Percentiles rank a stretch among this genome's conserved stretches.
Evolutionary conservation across 441 rosid species (phyloP).

Genomic region (Metrosideros polymorpha): DNA sequence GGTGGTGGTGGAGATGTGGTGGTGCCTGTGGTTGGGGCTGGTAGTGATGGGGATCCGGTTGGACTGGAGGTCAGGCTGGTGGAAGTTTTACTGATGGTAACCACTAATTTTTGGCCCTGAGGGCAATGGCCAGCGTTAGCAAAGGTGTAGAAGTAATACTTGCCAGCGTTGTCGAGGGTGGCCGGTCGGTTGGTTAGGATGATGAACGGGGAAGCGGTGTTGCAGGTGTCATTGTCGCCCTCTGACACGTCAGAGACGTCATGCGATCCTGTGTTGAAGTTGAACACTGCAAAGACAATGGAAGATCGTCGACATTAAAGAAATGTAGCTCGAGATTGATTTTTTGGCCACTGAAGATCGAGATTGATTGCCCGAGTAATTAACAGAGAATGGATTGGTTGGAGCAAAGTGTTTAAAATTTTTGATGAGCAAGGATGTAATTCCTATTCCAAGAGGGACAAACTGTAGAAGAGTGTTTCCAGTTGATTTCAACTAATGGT

Average conservation of each 20-base stretch:
- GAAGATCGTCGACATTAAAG: too few species aligned
- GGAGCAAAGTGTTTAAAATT: background rate
- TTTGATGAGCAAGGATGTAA: background rate
- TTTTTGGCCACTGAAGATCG: too few species aligned
- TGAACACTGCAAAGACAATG: too few species aligned
- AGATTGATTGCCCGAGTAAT: background rate
- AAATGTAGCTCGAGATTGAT: too few species aligned
- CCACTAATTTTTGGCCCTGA: background rate
- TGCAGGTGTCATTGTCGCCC: fast-evolving
- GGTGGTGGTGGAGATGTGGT: background rate
- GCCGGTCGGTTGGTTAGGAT: background rate
- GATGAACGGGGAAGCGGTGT: background rate
- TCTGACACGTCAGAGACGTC: too few species aligned
- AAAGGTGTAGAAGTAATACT: background rate
- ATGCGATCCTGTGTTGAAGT: background rate
- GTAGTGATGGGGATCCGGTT: background rate
- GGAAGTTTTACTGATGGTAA: background rate
- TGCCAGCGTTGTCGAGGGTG: fast-evolving
- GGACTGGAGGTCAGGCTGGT: background rate
- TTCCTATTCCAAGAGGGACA: too few species aligned
- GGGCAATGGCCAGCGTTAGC: background rate
- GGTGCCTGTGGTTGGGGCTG: background rate
- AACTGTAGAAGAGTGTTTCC: too few species aligned
- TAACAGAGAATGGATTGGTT: background rate
- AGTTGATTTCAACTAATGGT: too few species aligned